Percentiles rank a stretch among this genome's conserved stretches.
Conservation (phyloP, 306 rosid species). For the Ziziphus jujuba region DNA sequence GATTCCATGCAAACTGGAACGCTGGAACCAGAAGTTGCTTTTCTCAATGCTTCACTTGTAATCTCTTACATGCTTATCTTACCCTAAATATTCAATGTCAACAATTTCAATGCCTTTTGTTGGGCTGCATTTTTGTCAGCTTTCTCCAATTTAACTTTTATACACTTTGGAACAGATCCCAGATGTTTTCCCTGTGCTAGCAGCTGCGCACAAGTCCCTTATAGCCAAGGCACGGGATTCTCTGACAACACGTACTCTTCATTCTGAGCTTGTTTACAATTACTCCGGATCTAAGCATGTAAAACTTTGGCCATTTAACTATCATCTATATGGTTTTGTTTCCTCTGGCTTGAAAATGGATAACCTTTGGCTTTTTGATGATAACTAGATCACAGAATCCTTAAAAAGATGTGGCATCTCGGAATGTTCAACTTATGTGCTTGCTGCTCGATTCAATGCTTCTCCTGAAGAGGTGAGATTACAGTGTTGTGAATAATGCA, state of each 20-base stretch:
- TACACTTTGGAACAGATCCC: slow-evolving; percentile 64
- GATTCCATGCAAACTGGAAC: slow-evolving; percentile 78
- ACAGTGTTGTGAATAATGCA: not conserved
- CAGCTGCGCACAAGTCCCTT: slow-evolving; percentile 79
- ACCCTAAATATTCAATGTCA: not conserved
- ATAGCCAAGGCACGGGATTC: slow-evolving; percentile 68
- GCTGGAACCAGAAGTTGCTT: slow-evolving; percentile 81
- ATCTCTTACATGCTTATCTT: slow-evolving; percentile 13
- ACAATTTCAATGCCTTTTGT: not conserved
- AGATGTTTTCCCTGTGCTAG: slow-evolving; percentile 75
- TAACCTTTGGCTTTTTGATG: slow-evolving; percentile 31
- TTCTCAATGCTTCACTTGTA: slow-evolving; percentile 86
- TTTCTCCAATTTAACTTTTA: slow-evolving; percentile 29
- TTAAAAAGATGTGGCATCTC: slow-evolving; percentile 87
- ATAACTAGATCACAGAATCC: slow-evolving; percentile 77
- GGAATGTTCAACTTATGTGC: slow-evolving; percentile 63
- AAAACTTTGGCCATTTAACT: slow-evolving; percentile 7
- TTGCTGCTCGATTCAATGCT: slow-evolving; percentile 77
- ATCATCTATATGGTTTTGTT: slow-evolving; percentile 12
- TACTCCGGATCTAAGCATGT: slow-evolving; percentile 95
- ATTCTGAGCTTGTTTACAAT: slow-evolving; percentile 92
- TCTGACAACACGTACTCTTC: slow-evolving; percentile 83
- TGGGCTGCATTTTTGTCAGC: not conserved
- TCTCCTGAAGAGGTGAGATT: slow-evolving; percentile 64
- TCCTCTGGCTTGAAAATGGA: slow-evolving; percentile 6